Conservation (phyloP, 371 early-diverging fungal species). For the Haplosporangium sp. region DNA sequence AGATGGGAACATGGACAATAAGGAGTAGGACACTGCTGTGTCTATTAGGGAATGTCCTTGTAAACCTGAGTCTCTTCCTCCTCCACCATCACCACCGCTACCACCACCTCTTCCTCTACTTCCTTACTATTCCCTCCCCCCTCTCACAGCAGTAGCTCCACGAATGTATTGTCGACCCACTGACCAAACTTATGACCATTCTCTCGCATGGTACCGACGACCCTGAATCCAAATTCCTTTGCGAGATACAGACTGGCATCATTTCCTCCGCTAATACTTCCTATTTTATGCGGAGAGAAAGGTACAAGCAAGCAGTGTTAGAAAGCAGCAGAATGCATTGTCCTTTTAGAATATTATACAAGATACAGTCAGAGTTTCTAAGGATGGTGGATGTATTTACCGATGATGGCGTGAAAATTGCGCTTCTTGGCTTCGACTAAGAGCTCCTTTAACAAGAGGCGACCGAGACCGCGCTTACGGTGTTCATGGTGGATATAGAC, state of each 20-base stretch:
- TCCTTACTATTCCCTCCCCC: too few species aligned
- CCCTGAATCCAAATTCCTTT: constrained; percentile 42
- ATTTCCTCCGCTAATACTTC: constrained; percentile 51
- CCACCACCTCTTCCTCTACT: too few species aligned
- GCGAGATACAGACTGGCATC: constrained; percentile 39
- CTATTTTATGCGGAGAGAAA: constrained; percentile 2
- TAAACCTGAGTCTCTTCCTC: too few species aligned
- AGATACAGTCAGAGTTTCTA: too few species aligned
- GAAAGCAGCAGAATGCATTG: too few species aligned
- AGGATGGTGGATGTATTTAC: constrained; percentile 27
- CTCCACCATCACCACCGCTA: too few species aligned
- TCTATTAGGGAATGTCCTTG: too few species aligned
- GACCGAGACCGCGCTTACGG: constrained; percentile 39
- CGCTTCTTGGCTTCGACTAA: constrained; percentile 32
- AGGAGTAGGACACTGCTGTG: too few species aligned
- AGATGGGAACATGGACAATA: too few species aligned
- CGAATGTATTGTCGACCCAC: constrained; percentile 45
- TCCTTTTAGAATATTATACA: too few species aligned
- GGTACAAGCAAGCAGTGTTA: neutral
- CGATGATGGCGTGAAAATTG: constrained; percentile 43
- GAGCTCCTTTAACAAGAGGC: constrained; percentile 26
- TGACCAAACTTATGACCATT: constrained; percentile 47
- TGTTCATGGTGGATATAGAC: constrained; percentile 51
- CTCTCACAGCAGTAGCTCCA: constrained; percentile 31
- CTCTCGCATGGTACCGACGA: constrained; percentile 41